Evolutionary conservation across 345 rosid genomes (phyloP), one percentile per base, ranked within the genome.

Genomic region (Mercurialis annua): DNA sequence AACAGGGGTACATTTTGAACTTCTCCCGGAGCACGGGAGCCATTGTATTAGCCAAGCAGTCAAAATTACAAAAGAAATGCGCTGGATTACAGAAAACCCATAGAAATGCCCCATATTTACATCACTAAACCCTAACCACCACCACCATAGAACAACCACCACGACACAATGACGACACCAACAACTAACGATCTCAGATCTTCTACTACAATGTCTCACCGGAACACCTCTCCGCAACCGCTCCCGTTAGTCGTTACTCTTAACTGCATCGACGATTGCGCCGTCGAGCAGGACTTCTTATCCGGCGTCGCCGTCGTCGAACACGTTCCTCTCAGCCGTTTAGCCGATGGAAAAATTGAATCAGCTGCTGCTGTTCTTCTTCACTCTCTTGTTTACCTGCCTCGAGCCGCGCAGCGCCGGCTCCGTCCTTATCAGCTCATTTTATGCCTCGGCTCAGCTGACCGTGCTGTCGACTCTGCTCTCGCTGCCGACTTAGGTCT

Each of bases 381-480:
- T 74, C 98, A 95, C 71, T 92, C 99, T 63, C 92, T 95, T 27
- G 88, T 96, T 18, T 92, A 81, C 85, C 92, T 95, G 61, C 99
- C 99, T n/a, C 97, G 98, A 6, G 99, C 99, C 21, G 99, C 97
- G 56, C 98, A 95, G 69, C 97, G 98, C 59, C 90, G 96, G 16
- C 94, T 95, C 82, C 96, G 93, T 21, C 94, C 98, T 59, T 82
- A 84, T 81, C 99, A 95, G 84, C 96, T 95, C 71, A 77, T 92
- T 67, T 86, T 95, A 14, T 95, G 98, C 75, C 92, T 95, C 62
- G 99, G 99, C 58, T 91, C 99, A 16, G 71, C 97, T 56, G 98
- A 95, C 84, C 96, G 96, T 31, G 78, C 87, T 12, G 93, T 90
- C 36, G 99, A 95, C 82, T 89, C 97, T 30, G 84, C 92, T 66